These are phyloP conservation scores for Sorghum bicolor DNA, from an alignment of 176 grass and related monocot species.

Conservation along the genomic window Sorghum_bicolor_NCBIv3 NC_012871.2:2767001-2767500, in stretches of 20 bases:
- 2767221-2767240: constrained; percentile 65
- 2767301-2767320: constrained; percentile 78
- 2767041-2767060: background rate
- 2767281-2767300: constrained; percentile 78
- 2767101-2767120: background rate
- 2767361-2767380: background rate
- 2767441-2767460: no score
- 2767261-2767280: constrained; percentile 63
- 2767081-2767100: background rate
- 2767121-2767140: background rate
- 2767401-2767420: no score
- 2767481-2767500: no score
- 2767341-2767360: background rate
- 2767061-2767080: background rate
- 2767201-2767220: constrained; percentile 73
- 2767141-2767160: no score
- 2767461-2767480: no score
- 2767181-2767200: no score
- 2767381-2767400: no score
- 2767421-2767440: no score
- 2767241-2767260: constrained; percentile 57
- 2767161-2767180: no score
- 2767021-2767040: background rate
- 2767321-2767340: constrained; percentile 40
- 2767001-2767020: background rate